These are phyloP conservation scores for Afroboletus lepidellus DNA, from an alignment of 1,284 basidiomycete genomes.

Conservation along the genomic window DNA sequence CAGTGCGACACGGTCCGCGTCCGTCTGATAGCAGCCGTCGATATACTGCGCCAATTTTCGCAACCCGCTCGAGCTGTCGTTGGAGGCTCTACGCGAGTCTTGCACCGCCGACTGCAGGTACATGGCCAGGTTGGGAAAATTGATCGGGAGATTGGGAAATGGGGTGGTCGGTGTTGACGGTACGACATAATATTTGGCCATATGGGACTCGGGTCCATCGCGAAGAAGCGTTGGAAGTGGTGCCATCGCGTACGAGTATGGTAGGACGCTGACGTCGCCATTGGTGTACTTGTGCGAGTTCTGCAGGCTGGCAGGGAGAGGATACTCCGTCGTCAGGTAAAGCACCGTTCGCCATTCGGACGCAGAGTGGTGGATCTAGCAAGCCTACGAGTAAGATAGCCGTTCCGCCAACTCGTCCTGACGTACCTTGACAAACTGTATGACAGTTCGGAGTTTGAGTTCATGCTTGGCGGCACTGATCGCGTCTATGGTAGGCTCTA, in stretches of 20 bases:
- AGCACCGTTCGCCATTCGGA: slow-evolving; percentile 68
- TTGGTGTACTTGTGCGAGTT: slow-evolving; percentile 50
- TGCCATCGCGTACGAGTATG: slow-evolving; percentile 67
- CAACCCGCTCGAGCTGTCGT: slow-evolving; percentile 57
- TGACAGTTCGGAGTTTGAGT: slow-evolving; percentile 63
- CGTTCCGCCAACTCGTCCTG: not conserved
- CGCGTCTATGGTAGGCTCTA: slow-evolving; percentile 69
- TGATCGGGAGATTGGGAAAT: slow-evolving; percentile 67
- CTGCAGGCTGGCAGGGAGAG: slow-evolving; percentile 47
- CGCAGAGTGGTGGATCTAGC: slow-evolving; percentile 55
- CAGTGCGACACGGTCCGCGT: slow-evolving; percentile 30
- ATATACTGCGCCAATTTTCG: slow-evolving; percentile 58
- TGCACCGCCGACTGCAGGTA: slow-evolving; percentile 71
- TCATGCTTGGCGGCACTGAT: slow-evolving; percentile 55
- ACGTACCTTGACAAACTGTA: slow-evolving; percentile 71
- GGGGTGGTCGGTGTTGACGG: slow-evolving; percentile 58
- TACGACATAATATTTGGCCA: slow-evolving; percentile 69
- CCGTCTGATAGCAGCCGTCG: slow-evolving; percentile 54
- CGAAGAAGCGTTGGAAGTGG: slow-evolving; percentile 58
- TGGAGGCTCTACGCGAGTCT: slow-evolving; percentile 57
- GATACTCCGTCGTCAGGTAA: slow-evolving; percentile 72
- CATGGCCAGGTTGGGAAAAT: slow-evolving; percentile 68
- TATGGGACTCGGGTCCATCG: slow-evolving; percentile 55
- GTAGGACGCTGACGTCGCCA: slow-evolving; percentile 59
- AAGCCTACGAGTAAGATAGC: slow-evolving; percentile 2